Conservation (phyloP, 139 green algal genomes). For the Tetradesmus obliquus region DNA sequence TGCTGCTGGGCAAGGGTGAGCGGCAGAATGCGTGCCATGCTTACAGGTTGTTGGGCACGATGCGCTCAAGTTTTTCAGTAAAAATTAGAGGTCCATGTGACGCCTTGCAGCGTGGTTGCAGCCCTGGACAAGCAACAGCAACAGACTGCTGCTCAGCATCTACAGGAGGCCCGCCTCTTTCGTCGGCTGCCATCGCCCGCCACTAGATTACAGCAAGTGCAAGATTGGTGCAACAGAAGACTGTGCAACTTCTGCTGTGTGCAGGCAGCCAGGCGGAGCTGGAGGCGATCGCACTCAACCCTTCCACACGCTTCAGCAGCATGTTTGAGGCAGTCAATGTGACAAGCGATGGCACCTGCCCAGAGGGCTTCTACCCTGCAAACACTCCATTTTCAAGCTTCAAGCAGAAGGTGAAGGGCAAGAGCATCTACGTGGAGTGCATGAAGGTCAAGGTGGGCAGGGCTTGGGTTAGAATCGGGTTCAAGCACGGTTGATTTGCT, state of each 20-base stretch:
- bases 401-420: neutral
- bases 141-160: too few species aligned
- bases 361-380: neutral
- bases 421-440: slow-evolving; percentile 7
- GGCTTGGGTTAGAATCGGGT: neutral
- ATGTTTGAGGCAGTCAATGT: slow-evolving; percentile 7
- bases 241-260: neutral
- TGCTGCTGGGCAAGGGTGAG: neutral
- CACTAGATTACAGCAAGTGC: too few species aligned
- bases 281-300: slow-evolving; percentile 9
- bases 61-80: too few species aligned
- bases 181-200: too few species aligned
- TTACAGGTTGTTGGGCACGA: neutral
- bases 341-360: neutral
- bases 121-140: too few species aligned
- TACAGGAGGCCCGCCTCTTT: too few species aligned
- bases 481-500: too few species aligned
- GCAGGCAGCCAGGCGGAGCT: slow-evolving; percentile 25
- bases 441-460: slow-evolving; percentile 4
- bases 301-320: neutral
- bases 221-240: too few species aligned
- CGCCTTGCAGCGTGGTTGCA: too few species aligned
- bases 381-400: neutral
- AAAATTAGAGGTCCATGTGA: too few species aligned
- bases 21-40: neutral